Conservation (phyloP, 208 protist species). For the Leptomonas pyrrhocoris region DNA sequence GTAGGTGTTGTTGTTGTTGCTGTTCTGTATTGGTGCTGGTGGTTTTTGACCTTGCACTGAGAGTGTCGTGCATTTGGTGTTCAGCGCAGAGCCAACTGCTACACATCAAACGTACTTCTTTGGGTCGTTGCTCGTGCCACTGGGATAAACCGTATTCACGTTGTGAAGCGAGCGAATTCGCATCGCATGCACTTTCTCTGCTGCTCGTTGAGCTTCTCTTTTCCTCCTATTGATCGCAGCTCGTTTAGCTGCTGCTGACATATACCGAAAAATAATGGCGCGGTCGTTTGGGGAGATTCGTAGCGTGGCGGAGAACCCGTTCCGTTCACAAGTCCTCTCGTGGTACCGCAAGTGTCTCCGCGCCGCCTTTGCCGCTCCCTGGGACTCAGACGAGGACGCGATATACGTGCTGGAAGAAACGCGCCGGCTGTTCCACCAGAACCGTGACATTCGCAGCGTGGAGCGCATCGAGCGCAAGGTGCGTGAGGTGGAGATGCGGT, state of each 20-base stretch:
- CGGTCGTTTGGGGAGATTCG: slow-evolving; percentile 24
- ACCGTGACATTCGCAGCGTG: slow-evolving; percentile 63
- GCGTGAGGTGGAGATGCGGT: slow-evolving; percentile 90
- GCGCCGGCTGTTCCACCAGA: slow-evolving; percentile 74
- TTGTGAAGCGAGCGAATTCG: no score
- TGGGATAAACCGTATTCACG: no score
- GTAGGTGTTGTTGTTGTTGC: no score
- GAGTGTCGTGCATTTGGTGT: no score
- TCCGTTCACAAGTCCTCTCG: slow-evolving; percentile 63
- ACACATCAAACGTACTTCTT: no score
- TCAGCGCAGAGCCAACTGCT: no score
- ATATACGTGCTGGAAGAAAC: slow-evolving; percentile 87
- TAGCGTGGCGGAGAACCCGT: slow-evolving; percentile 49
- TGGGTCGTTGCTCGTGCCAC: no score
- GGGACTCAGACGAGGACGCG: slow-evolving; percentile 83
- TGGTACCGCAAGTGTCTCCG: slow-evolving; percentile 89
- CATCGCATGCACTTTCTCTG: neutral
- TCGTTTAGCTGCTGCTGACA: no score
- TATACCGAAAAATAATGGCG: neutral
- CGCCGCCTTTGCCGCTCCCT: slow-evolving; percentile 78
- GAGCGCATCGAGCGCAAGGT: slow-evolving; percentile 74
- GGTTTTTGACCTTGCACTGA: no score
- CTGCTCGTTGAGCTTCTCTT: no score
- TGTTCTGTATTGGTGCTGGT: no score
- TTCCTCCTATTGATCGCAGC: slow-evolving; percentile 1